Evolutionary conservation across 805 yeast species (phyloP).

Genomic region (Sungouiella blattae): DNA sequence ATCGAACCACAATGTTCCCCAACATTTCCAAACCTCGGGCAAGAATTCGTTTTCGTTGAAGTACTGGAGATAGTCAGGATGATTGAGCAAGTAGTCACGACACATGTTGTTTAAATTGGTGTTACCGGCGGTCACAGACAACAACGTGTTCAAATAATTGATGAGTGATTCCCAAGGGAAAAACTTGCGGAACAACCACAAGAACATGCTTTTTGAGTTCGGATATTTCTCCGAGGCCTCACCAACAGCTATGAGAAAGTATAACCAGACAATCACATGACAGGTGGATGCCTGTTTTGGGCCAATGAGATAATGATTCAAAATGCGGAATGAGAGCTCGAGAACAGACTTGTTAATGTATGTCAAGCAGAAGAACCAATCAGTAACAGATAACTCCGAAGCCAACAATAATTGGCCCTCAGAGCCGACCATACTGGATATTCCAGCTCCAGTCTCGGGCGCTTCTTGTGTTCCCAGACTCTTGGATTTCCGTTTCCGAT

Average conservation of each 20-base stretch:
- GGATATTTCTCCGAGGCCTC: slow-evolving; percentile 49
- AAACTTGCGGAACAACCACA: slow-evolving; percentile 49
- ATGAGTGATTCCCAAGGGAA: slow-evolving; percentile 70
- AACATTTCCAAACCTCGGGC: slow-evolving; percentile 79
- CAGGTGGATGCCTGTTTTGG: slow-evolving; percentile 70
- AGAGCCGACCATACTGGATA: slow-evolving; percentile 14
- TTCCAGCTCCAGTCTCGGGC: not conserved
- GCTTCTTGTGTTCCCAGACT: slow-evolving; percentile 2
- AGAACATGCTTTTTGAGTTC: slow-evolving; percentile 43
- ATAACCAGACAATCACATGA: slow-evolving; percentile 74
- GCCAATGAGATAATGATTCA: slow-evolving; percentile 63
- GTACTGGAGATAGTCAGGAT: slow-evolving; percentile 42
- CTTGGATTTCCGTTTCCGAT: slow-evolving; percentile 49
- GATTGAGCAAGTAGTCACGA: slow-evolving; percentile 17
- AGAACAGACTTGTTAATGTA: slow-evolving; percentile 60
- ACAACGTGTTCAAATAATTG: slow-evolving; percentile 57
- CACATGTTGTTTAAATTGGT: slow-evolving; percentile 21
- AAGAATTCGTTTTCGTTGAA: slow-evolving; percentile 59
- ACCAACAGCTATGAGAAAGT: slow-evolving; percentile 64
- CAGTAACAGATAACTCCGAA: slow-evolving; percentile 30
- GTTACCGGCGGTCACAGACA: slow-evolving; percentile 32
- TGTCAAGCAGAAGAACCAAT: slow-evolving; percentile 58
- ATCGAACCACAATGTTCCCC: slow-evolving; percentile 85
- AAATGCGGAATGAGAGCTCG: slow-evolving; percentile 65
- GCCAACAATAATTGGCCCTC: slow-evolving; percentile 34